Conservation (phyloP, 1,284 basidiomycete genomes). For the Leccinum griseonigrum region DNA sequence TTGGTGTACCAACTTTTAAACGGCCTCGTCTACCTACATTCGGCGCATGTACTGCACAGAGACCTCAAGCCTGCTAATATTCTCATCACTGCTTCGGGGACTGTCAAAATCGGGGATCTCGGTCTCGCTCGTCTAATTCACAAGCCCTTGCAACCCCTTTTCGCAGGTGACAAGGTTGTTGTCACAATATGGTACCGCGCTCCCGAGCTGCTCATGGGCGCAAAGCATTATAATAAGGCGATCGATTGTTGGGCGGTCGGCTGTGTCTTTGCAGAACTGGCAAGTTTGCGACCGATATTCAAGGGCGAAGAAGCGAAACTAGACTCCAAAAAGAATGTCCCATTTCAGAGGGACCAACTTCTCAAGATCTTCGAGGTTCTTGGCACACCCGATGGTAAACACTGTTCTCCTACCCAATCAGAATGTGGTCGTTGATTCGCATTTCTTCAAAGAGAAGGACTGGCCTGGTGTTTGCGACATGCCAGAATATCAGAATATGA, state of each 20-base stretch:
- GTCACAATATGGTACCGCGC: conserved; percentile 99
- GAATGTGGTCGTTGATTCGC: conserved; percentile 1
- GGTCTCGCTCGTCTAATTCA: conserved; percentile 89
- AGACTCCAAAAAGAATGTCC: conserved; percentile 89
- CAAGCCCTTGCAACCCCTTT: conserved; percentile 82
- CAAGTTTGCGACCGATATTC: conserved; percentile 94
- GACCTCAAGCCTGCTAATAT: conserved; percentile 99
- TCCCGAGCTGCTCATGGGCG: conserved; percentile 91
- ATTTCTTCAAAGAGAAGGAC: conserved; percentile 54
- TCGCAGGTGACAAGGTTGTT: conserved; percentile 95
- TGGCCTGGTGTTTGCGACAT: conserved; percentile 90
- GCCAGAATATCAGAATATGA: conserved; percentile 86
- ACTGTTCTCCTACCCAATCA: neutral
- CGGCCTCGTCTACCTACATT: conserved; percentile 93
- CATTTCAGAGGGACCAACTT: conserved; percentile 94
- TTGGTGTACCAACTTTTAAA: conserved; percentile 96
- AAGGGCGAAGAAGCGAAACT: conserved; percentile 99
- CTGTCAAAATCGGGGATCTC: conserved; percentile 97
- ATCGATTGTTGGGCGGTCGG: conserved; percentile 97
- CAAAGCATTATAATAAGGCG: conserved; percentile 95
- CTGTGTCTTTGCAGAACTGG: conserved; percentile 94
- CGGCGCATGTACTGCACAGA: conserved; percentile 91
- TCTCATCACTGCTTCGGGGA: conserved; percentile 84
- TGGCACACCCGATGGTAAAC: conserved; percentile 81
- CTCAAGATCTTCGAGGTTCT: conserved; percentile 94